phyloP scores from a whole-genome alignment of 2,329 filamentous ascomycete species.

The Ascochyta viciae-villosae region DNA sequence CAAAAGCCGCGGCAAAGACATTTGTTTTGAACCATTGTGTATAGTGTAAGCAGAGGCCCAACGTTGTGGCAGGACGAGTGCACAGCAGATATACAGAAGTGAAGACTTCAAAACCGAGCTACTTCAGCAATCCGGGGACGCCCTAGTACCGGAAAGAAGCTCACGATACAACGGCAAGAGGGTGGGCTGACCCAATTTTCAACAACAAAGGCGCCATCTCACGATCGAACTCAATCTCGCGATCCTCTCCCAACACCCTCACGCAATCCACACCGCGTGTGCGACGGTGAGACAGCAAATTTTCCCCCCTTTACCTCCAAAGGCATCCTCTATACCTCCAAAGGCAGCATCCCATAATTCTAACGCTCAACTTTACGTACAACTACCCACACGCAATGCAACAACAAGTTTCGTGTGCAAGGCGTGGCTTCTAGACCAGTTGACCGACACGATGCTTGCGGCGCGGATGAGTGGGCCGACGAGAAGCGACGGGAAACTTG shows the following conservation, averaged over 20 bases:
- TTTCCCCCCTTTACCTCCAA: constrained; percentile 18
- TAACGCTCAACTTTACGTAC: constrained; percentile 15
- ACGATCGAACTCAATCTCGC: constrained; percentile 6
- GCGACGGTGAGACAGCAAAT: constrained; percentile 17
- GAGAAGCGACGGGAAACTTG: constrained; percentile 18
- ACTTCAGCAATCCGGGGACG: constrained; percentile 13
- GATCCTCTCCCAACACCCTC: constrained; percentile 11
- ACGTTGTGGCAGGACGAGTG: background rate
- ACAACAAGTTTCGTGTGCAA: constrained; percentile 12
- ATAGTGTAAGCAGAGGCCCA: background rate
- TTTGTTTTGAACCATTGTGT: background rate
- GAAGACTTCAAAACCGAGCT: constrained; percentile 1
- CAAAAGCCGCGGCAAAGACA: background rate
- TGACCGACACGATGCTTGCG: background rate
- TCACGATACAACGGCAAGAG: constrained; percentile 5
- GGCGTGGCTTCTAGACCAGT: background rate
- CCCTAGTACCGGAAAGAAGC: constrained; percentile 12
- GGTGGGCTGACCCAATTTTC: constrained; percentile 8
- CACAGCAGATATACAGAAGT: background rate
- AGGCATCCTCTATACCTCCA: constrained; percentile 19
- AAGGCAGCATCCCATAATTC: constrained; percentile 11
- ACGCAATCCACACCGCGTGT: constrained; percentile 4
- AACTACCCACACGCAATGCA: constrained; percentile 9
- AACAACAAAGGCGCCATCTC: constrained; percentile 7
- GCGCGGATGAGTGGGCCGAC: background rate